Evolutionary conservation across 805 yeast species (phyloP), one percentile per base, ranked within the genome.

Genomic region (Martiniozyma abietophila): DNA sequence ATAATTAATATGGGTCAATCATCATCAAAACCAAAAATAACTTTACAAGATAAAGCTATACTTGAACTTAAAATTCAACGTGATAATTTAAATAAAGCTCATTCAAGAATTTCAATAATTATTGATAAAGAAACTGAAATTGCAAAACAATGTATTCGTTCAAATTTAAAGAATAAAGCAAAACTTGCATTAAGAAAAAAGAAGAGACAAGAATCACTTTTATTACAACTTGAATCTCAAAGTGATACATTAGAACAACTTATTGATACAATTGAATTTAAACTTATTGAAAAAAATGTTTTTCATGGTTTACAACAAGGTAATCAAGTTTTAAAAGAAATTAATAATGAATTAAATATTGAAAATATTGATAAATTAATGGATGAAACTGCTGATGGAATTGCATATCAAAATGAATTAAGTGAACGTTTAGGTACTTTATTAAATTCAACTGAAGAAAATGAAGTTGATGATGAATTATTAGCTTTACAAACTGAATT

Each of bases 21-120:
- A 12, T 39, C 54, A 9, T 12, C 30, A 43, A 50, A 27, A 35
- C 71, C 75, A 1, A 76, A 73, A 50, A 75, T 89, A 14, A 84
- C 95, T 6, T 67, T 77, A 24, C 88, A 86, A 46, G 98, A 92
- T 51, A 72, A 66, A 49, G 96, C 96, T 0, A 71, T 92, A 8
- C 66, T 85, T 43, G 92, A 88, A 50, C 65, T 92, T 46, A 92
- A 92, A 53, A 62, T 81, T 25, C 96, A 94, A 47, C 65, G 96
- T 40, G 98, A 92, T 57, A 79, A 78, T 43, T 66, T 92, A 16
- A 72, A 72, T 45, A 82, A 80, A 54, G 82, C 86, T 43, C 81
- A 76, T 47, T 61, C 61, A 29, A 71, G 74, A 40, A 69, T 88
- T 24, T 62, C 64, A 19, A 54, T 58, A 0, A 69, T 83, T 4